Percentiles rank a stretch among this genome's conserved stretches.
Conservation (phyloP, 345 rosid species). For the Linum usitatissimum region DNA sequence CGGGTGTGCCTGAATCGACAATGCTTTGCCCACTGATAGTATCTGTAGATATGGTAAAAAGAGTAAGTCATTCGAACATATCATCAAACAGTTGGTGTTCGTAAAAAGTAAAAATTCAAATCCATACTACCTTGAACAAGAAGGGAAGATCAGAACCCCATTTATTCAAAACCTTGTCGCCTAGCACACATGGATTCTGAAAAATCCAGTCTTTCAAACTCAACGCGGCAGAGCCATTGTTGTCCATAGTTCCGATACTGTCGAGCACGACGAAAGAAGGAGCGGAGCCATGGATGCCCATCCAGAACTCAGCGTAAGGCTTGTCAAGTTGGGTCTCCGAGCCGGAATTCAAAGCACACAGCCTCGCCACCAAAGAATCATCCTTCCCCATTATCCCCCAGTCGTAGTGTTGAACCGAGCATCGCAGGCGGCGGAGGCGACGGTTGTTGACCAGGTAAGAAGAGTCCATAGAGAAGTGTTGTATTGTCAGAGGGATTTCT, state of each 20-base stretch:
- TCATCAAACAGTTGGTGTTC: background rate
- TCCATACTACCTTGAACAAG: slow-evolving; percentile 62
- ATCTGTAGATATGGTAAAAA: slow-evolving; percentile 31
- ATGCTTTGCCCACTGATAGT: slow-evolving; percentile 78
- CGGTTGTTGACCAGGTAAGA: background rate
- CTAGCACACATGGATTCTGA: slow-evolving; percentile 64
- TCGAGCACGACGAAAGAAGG: slow-evolving; percentile 47
- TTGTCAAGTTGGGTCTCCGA: slow-evolving; percentile 24
- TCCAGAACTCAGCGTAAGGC: slow-evolving; percentile 78
- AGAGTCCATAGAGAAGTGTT: background rate
- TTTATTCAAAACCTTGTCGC: slow-evolving; percentile 51
- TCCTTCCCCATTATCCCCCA: slow-evolving; percentile 76
- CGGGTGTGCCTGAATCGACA: slow-evolving; percentile 97
- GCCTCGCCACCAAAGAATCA: slow-evolving; percentile 48
- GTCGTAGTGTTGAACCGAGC: slow-evolving; percentile 70
- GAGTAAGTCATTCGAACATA: background rate
- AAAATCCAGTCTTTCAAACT: slow-evolving; percentile 64
- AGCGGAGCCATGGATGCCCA: slow-evolving; percentile 80
- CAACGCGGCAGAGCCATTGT: slow-evolving; percentile 9
- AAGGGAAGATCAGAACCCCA: slow-evolving; percentile 98
- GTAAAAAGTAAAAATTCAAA: background rate
- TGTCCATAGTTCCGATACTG: slow-evolving; percentile 13
- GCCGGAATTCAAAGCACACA: slow-evolving; percentile 49
- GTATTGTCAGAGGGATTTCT: background rate
- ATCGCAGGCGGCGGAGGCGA: slow-evolving; percentile 36